Evolutionary conservation across 2,329 filamentous ascomycete species (phyloP).

Genomic region (Phoma sp.): DNA sequence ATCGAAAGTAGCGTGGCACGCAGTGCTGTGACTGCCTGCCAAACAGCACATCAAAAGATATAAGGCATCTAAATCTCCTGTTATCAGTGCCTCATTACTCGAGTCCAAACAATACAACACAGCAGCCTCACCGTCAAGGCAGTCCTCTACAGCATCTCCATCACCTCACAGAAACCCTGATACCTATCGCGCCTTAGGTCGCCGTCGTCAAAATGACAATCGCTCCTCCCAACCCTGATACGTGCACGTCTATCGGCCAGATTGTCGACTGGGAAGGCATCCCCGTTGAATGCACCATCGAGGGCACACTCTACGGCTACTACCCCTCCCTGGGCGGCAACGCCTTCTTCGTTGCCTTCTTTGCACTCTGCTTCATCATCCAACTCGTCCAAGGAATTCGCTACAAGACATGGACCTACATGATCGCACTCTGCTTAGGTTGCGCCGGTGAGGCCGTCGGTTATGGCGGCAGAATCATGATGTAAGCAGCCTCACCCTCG

Average conservation of each 20-base stretch:
- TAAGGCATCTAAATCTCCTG: slow-evolving; percentile 20
- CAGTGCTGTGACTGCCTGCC: slow-evolving; percentile 1
- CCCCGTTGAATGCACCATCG: slow-evolving; percentile 50
- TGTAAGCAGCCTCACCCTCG: slow-evolving; percentile 44
- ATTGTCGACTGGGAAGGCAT: slow-evolving; percentile 2
- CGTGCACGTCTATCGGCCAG: slow-evolving; percentile 27
- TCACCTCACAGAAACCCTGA: not conserved
- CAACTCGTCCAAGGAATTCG: slow-evolving; percentile 60
- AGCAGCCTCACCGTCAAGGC: not conserved
- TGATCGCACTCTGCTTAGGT: slow-evolving; percentile 58
- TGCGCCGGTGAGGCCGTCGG: slow-evolving; percentile 62
- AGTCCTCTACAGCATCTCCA: not conserved
- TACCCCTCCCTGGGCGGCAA: slow-evolving; percentile 61
- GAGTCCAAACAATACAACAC: slow-evolving; percentile 3
- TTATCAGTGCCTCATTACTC: not conserved
- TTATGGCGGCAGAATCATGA: slow-evolving; percentile 62
- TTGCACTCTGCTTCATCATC: slow-evolving; percentile 56
- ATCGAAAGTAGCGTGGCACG: not conserved
- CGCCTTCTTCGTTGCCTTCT: slow-evolving; percentile 61
- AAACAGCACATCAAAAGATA: slow-evolving; percentile 20
- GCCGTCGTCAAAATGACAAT: slow-evolving; percentile 27
- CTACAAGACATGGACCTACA: slow-evolving; percentile 64
- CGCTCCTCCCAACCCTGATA: slow-evolving; percentile 26
- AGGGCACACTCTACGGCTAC: slow-evolving; percentile 62
- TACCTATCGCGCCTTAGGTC: not conserved